Conservation (phyloP, 139 green algal species). For the Chlorella vulgaris region DNA sequence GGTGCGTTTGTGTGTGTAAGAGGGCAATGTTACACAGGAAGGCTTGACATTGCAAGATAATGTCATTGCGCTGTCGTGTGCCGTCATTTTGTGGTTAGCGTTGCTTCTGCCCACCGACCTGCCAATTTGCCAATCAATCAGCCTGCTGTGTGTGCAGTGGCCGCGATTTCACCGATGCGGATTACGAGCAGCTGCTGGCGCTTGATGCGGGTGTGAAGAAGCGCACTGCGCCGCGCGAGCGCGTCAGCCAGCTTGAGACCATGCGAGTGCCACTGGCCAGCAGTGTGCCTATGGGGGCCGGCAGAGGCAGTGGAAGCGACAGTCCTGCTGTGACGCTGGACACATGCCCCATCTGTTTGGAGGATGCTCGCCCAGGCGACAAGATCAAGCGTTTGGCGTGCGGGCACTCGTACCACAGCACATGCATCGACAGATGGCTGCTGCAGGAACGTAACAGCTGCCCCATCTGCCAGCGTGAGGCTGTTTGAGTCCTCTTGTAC, state of each 20-base stretch:
- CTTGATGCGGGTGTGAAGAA: conserved; percentile 75
- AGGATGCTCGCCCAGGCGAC: conserved; percentile 28
- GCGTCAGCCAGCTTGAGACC: conserved; percentile 50
- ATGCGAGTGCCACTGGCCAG: conserved; percentile 21
- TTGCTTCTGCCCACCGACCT: no score
- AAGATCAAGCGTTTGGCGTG: conserved; percentile 33
- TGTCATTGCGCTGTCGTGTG: neutral
- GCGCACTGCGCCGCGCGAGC: conserved; percentile 49
- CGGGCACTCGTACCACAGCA: conserved; percentile 35
- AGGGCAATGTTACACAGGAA: no score
- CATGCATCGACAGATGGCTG: conserved; percentile 47
- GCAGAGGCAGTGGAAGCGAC: neutral
- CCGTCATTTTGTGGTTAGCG: neutral
- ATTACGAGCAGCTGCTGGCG: conserved; percentile 67
- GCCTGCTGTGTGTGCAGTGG: conserved; percentile 26
- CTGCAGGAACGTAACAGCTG: conserved; percentile 29
- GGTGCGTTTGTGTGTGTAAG: no score
- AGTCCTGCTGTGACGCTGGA: neutral
- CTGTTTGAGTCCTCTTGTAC: neutral
- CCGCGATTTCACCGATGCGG: conserved; percentile 58
- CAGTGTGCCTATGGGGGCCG: neutral
- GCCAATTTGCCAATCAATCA: neutral
- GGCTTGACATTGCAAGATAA: no score
- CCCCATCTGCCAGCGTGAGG: conserved; percentile 35
- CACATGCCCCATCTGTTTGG: conserved; percentile 46